phyloP scores from a whole-genome alignment of 1,139 yeast genomes.

The Ogataea hybrid region DNA sequence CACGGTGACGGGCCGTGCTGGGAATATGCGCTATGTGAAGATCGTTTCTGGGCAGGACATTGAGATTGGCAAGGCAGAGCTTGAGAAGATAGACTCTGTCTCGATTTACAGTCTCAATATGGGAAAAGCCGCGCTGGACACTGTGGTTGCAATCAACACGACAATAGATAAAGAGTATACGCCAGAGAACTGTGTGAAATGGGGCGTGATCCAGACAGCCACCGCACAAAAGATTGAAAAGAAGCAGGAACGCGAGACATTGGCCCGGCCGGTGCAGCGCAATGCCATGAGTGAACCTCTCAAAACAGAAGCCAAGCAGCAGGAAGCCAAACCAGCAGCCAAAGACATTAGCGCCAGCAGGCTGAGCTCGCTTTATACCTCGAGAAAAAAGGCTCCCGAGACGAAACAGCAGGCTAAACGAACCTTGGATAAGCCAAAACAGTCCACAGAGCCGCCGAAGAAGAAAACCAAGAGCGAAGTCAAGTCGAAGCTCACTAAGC shows the following conservation, averaged over 20 bases:
- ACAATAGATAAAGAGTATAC: constrained; percentile 11
- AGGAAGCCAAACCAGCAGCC: constrained; percentile 6
- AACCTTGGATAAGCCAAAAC: not conserved
- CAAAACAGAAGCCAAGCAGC: constrained; percentile 5
- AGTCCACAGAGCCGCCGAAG: constrained; percentile 9
- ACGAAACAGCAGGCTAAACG: constrained; percentile 6
- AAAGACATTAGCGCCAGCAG: constrained; percentile 1
- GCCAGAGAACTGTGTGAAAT: constrained; percentile 19
- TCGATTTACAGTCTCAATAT: constrained; percentile 24
- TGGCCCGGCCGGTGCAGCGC: constrained; percentile 11
- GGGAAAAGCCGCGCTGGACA: constrained; percentile 16
- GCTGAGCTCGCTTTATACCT: constrained; percentile 10
- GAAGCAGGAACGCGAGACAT: constrained; percentile 1
- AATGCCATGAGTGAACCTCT: constrained; percentile 15
- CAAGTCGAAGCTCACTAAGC: constrained; percentile 17
- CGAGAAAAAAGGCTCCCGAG: constrained; percentile 10
- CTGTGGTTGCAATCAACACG: constrained; percentile 20
- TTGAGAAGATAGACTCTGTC: constrained; percentile 17
- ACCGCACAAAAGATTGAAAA: constrained; percentile 11
- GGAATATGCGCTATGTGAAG: constrained; percentile 13
- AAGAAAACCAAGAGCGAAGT: constrained; percentile 16
- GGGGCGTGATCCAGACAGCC: constrained; percentile 25
- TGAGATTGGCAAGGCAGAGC: constrained; percentile 16
- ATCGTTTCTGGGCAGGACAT: constrained; percentile 11
- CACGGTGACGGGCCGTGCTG: constrained; percentile 22